Evolutionary conservation across 768 basidiomycete genomes (phyloP).

Genomic region (Pholiota conissans): DNA sequence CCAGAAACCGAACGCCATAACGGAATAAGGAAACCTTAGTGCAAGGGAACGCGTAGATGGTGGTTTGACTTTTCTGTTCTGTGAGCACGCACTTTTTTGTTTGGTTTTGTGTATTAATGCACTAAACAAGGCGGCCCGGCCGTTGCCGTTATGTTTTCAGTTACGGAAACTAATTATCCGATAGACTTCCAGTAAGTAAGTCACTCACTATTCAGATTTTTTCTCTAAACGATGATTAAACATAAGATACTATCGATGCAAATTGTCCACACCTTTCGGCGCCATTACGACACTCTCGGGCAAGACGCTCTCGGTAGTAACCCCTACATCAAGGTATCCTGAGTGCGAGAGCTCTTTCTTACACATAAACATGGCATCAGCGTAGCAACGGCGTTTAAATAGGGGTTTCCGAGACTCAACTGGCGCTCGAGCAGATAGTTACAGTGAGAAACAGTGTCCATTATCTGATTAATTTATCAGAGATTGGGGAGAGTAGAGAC

Average conservation of each 20-base stretch:
- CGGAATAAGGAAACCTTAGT: constrained; percentile 2
- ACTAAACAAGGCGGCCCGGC: background rate
- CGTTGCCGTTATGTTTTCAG: background rate
- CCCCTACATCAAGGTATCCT: background rate
- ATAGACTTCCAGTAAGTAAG: no score
- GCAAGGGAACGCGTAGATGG: background rate
- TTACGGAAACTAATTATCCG: background rate
- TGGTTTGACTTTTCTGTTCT: background rate
- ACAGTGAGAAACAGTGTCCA: background rate
- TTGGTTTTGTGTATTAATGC: background rate
- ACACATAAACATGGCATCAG: no score
- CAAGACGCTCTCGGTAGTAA: no score
- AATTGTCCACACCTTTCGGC: no score
- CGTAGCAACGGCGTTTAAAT: background rate
- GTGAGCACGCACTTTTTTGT: background rate
- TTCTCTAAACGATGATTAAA: no score
- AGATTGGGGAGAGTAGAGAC: background rate
- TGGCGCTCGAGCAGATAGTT: background rate
- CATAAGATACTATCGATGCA: no score
- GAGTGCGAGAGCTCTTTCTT: no score
- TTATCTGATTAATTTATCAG: background rate
- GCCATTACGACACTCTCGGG: no score
- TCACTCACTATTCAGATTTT: no score
- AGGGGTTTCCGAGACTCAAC: background rate
- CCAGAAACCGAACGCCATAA: constrained; percentile 24